Evolutionary conservation across 257 asterid species (phyloP).

Genomic region (Echium plantagineum): DNA sequence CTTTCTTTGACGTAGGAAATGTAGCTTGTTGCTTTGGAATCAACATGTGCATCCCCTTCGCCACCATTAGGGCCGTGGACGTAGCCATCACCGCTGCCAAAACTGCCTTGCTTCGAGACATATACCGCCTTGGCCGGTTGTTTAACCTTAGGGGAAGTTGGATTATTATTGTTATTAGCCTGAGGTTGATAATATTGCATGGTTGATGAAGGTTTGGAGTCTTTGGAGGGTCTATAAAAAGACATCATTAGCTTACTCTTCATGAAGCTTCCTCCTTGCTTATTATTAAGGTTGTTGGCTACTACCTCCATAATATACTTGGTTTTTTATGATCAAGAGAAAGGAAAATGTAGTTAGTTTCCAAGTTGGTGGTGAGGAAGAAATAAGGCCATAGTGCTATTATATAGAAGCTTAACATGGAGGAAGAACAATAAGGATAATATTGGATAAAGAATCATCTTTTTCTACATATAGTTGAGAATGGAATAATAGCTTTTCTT

Average conservation of each 20-base stretch:
- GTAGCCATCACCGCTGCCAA: conserved; percentile 29
- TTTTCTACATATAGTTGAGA: not conserved
- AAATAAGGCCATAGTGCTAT: not conserved
- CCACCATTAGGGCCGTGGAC: conserved; percentile 30
- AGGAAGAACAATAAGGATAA: not conserved
- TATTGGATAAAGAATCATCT: not conserved
- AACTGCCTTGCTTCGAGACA: conserved; percentile 13
- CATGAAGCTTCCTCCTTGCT: conserved; percentile 36
- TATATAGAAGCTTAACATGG: not conserved
- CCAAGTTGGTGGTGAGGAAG: not conserved
- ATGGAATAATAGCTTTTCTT: not conserved
- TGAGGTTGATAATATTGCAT: conserved; percentile 6
- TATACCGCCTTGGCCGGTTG: conserved; percentile 15
- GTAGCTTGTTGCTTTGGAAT: conserved; percentile 47
- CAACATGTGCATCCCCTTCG: conserved; percentile 42
- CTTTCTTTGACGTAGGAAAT: conserved; percentile 52
- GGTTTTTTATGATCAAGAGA: not conserved
- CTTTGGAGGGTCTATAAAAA: conserved; percentile 21
- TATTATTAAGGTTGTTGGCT: conserved; percentile 4
- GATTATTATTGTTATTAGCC: not conserved
- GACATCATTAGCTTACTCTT: conserved; percentile 54
- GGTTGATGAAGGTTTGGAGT: conserved; percentile 22
- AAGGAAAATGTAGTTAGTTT: not conserved
- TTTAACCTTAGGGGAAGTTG: conserved; percentile 10
- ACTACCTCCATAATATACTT: conserved; percentile 23